A percentile compares a stretch with the other conserved stretches of the same genome.
These are phyloP conservation scores for Golubevia sp. DNA, from an alignment of 1,284 basidiomycete species.

Conservation along the genomic window DNA sequence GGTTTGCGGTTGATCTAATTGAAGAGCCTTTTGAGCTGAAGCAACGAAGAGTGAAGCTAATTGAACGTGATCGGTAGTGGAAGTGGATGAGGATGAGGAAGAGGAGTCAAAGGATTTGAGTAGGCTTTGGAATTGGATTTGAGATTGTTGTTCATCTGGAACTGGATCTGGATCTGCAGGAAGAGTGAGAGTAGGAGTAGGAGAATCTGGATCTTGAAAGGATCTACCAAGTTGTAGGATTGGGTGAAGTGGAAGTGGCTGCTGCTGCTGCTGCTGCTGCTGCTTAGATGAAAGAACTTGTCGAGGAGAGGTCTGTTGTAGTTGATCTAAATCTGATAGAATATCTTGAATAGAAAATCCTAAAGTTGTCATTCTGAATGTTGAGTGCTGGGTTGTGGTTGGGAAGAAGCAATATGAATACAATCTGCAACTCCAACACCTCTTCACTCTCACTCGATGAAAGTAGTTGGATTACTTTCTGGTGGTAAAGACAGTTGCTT, in stretches of 20 bases:
- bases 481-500: conserved; percentile 98
- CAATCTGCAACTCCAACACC: too few relatives aligned
- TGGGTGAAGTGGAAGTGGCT: too few relatives aligned
- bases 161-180: neutral
- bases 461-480: conserved; percentile 90
- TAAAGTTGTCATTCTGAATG: too few relatives aligned
- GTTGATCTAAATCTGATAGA: too few relatives aligned
- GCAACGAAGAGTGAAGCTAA: neutral
- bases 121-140: neutral
- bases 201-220: neutral
- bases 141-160: neutral
- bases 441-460: too few relatives aligned
- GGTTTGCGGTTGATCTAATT: too few relatives aligned
- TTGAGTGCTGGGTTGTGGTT: too few relatives aligned
- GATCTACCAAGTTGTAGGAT: neutral
- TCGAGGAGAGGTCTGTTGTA: neutral
- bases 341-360: too few relatives aligned
- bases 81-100: neutral
- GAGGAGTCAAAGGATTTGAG: neutral
- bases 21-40: too few relatives aligned
- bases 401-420: too few relatives aligned
- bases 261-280: too few relatives aligned
- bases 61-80: neutral
- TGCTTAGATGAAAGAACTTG: neutral
- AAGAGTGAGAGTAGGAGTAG: neutral